A percentile compares a stretch with the other conserved stretches of the same genome.
These are phyloP conservation scores for Lipomyces mesembrius DNA, from an alignment of 805 yeast genomes.

Conservation along the genomic window DNA sequence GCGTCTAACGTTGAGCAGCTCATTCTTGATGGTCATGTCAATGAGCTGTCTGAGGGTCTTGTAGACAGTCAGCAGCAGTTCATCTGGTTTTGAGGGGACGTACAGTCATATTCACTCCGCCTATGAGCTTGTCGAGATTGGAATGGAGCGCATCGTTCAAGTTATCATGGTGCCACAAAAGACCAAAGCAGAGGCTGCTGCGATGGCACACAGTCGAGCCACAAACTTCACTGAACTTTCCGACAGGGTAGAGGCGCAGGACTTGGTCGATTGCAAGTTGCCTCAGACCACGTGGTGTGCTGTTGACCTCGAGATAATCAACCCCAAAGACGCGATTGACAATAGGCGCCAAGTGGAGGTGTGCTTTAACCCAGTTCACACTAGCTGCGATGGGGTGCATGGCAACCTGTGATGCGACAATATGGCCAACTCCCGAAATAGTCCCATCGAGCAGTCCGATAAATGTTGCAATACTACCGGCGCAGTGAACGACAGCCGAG, in stretches of 20 bases:
- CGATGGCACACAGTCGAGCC: slow-evolving; percentile 2
- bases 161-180: slow-evolving; percentile 1
- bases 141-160: neutral
- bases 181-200: neutral
- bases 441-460: neutral
- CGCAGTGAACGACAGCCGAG: neutral
- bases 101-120: neutral
- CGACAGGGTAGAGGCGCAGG: neutral
- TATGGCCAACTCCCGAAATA: neutral
- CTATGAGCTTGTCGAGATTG: neutral
- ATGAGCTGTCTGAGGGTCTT: neutral
- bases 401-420: neutral
- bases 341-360: neutral
- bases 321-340: neutral
- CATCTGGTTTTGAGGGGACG: neutral
- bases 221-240: neutral
- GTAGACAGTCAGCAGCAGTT: neutral
- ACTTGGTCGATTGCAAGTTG: neutral
- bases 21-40: neutral
- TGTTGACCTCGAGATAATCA: neutral
- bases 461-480: neutral
- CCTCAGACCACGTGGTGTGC: neutral
- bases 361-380: neutral
- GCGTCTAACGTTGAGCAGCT: neutral
- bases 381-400: neutral